Base-by-base conservation (phyloP, 176 grass and related monocot species). In the Bromus sterilis region DNA sequence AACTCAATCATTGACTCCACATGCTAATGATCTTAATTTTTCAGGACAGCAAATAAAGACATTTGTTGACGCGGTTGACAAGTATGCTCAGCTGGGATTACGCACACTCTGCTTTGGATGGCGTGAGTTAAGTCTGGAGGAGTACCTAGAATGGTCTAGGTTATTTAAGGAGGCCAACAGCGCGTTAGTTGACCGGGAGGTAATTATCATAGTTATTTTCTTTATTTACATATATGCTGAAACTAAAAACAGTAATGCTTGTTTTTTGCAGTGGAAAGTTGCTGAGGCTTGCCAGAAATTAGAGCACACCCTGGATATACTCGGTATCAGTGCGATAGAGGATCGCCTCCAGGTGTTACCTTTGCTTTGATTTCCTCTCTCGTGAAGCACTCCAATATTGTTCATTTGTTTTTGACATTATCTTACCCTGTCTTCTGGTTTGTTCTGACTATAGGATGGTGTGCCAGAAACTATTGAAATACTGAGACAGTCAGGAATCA, bases 401-500 rank as follows among this genome's bases (percentile, higher is more conserved):
- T 80, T 87, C 3, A 15, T 76, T 79, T 62, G 1, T 48, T 64
- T 61, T 78, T 74, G 0, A 6, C 7, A 16, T 69, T 78, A 5
- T 11, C 6, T 59, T 20, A 70, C 61, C 37, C 14, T 77, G 18
- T 78, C 64, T 86, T 65, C 81, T 67, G 58, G 34, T 13, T 80
- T 73, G 77, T 39, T 76, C 28, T 71, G 42, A 86, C 63, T 55
- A 71, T 73, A 94, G 95, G 91, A 66, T 82, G 95, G 95, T 57
- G 95, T 98, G 24, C 95, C 95, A 57, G 90, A 98, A 87, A 93
- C 95, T 81, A 98, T 98, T 61, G 95, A 98, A 91, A 93, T 89
- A 86, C 86, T 98, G n/a, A 88, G 95, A 86, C 83, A 90, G 56
- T 91, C 95, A 80, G 95, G 95, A 91, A 98, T 98, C 64, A 98